Conservation (phyloP, 2,329 filamentous ascomycete genomes). For the Xylariaceae sp. region DNA sequence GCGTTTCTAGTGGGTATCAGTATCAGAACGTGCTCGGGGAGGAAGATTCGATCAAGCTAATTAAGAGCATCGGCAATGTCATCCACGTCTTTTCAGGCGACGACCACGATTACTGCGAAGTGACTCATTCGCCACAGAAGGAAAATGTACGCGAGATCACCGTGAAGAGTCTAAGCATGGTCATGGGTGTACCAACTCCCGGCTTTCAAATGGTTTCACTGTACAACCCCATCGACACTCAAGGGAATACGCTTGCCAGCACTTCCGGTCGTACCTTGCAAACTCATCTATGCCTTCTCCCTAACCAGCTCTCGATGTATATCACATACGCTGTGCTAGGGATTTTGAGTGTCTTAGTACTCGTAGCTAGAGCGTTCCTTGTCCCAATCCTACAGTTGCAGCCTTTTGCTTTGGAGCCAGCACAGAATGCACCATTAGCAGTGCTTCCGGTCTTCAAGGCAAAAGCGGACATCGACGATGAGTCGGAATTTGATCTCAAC, state of each 20-base stretch:
- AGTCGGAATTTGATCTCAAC: constrained; percentile 28
- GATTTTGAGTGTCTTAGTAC: constrained; percentile 55
- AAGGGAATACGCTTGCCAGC: constrained; percentile 54
- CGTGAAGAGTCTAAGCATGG: constrained; percentile 93
- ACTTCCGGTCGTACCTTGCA: constrained; percentile 69
- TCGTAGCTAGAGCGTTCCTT: constrained; percentile 61
- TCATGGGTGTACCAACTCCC: constrained; percentile 89
- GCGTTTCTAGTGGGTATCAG: constrained; percentile 81
- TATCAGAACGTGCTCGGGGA: constrained; percentile 93
- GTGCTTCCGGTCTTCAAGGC: constrained; percentile 59
- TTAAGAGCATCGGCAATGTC: constrained; percentile 81
- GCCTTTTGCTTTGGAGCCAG: constrained; percentile 58
- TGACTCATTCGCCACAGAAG: constrained; percentile 75
- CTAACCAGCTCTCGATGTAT: constrained; percentile 85
- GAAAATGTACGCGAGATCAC: constrained; percentile 80
- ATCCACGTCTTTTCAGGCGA: constrained; percentile 91
- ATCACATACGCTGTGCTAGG: constrained; percentile 75
- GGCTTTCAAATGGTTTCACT: constrained; percentile 89
- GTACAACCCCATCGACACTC: constrained; percentile 83
- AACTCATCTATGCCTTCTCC: constrained; percentile 87
- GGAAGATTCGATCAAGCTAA: constrained; percentile 74
- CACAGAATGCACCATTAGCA: constrained; percentile 33
- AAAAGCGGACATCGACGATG: constrained; percentile 57
- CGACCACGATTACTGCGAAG: constrained; percentile 96
- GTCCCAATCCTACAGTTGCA: constrained; percentile 60